Conservation (phyloP, 108 stramenopile genomes). For the Cyclotella kingstonii region DNA sequence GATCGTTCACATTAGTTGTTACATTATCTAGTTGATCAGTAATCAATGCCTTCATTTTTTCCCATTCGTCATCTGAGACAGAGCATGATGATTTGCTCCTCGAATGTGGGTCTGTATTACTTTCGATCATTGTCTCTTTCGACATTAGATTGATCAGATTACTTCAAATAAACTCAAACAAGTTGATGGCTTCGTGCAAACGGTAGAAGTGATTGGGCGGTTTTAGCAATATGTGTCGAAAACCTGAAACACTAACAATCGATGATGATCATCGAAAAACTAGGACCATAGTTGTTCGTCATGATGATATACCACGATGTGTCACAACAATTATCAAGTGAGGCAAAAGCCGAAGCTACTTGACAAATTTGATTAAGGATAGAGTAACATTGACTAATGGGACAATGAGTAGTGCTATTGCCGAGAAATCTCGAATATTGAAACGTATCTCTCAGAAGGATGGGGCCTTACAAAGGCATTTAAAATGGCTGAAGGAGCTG, state of each 20-base stretch:
- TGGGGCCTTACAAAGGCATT: conserved; percentile 31
- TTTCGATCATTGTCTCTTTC: background rate
- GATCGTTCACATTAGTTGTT: conserved; percentile 16
- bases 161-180: no score
- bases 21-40: conserved; percentile 32
- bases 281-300: no score
- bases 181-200: no score
- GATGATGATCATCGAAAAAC: no score
- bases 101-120: no score
- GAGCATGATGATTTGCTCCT: background rate
- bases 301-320: no score
- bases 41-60: conserved; percentile 33
- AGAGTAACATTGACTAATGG: conserved; percentile 17
- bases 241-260: no score
- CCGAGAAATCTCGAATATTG: conserved; percentile 37
- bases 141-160: background rate
- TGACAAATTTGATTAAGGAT: no score
- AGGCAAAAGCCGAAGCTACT: no score
- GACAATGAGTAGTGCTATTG: conserved; percentile 26
- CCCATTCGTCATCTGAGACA: conserved; percentile 34
- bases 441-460: conserved; percentile 43
- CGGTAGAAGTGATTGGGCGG: background rate
- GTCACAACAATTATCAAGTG: no score
- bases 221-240: no score
- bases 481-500: conserved; percentile 41